Conservation (phyloP, 305 asterid species). For the Rubia peregrina region DNA sequence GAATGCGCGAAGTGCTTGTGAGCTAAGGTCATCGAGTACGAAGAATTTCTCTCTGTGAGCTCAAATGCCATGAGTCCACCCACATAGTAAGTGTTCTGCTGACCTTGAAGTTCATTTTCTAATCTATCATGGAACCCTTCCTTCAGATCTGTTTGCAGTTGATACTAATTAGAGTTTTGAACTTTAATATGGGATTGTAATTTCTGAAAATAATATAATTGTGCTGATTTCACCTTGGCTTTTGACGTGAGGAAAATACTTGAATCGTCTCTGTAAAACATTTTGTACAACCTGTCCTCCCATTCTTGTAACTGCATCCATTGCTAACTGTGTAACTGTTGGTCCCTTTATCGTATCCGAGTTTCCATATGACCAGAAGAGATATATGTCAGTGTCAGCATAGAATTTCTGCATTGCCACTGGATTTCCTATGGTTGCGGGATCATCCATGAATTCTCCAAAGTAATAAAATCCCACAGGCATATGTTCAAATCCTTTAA, state of each 20-base stretch:
- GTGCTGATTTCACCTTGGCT: conserved; percentile 40
- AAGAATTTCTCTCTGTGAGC: conserved; percentile 72
- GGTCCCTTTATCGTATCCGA: conserved; percentile 40
- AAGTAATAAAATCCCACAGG: conserved; percentile 77
- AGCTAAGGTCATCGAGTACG: conserved; percentile 58
- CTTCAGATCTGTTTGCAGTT: conserved; percentile 46
- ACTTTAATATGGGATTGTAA: neutral
- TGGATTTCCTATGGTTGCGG: conserved; percentile 63
- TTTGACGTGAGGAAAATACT: conserved; percentile 68
- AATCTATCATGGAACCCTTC: conserved; percentile 58
- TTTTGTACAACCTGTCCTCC: conserved; percentile 48
- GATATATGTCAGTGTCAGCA: conserved; percentile 48
- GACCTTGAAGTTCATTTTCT: conserved; percentile 62
- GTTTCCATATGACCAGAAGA: conserved; percentile 87
- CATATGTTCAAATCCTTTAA: conserved; percentile 60
- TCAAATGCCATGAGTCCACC: conserved; percentile 89
- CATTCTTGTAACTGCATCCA: conserved; percentile 56
- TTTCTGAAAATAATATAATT: neutral
- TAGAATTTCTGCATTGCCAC: conserved; percentile 77
- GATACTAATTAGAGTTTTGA: neutral
- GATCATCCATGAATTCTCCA: conserved; percentile 67
- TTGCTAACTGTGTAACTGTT: conserved; percentile 45
- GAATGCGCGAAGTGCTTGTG: conserved; percentile 51
- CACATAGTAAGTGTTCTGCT: conserved; percentile 58
- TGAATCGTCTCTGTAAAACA: conserved; percentile 55